phyloP scores from a whole-genome alignment of 768 basidiomycete species.

The Pulveroboletus sp. region DNA sequence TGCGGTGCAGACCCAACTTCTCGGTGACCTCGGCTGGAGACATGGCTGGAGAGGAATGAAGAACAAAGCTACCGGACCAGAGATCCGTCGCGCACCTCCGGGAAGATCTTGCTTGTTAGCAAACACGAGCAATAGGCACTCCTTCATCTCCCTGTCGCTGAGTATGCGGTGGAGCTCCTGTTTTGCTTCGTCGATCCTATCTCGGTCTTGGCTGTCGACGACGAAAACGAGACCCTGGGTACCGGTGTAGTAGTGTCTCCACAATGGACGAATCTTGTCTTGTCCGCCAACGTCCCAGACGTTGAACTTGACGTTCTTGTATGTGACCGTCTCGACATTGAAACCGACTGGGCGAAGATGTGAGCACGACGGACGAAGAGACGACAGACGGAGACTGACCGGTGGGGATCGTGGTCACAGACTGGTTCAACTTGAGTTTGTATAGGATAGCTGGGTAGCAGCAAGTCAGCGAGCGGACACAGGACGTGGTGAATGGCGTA shows the following conservation, averaged over 20 bases:
- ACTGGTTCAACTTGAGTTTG: slow-evolving; percentile 98
- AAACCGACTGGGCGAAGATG: slow-evolving; percentile 67
- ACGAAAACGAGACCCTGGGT: slow-evolving; percentile 98
- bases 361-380: not conserved
- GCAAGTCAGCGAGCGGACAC: not conserved
- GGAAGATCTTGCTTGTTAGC: slow-evolving; percentile 99
- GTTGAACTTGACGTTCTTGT: slow-evolving; percentile 96
- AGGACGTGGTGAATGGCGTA: slow-evolving; percentile 38
- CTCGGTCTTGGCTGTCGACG: slow-evolving; percentile 93
- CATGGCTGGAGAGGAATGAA: slow-evolving; percentile 58
- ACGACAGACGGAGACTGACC: slow-evolving; percentile 39
- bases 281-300: slow-evolving; percentile 99
- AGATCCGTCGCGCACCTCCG: slow-evolving; percentile 58
- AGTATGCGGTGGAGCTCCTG: slow-evolving; percentile 94
- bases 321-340: slow-evolving; percentile 98
- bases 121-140: slow-evolving; percentile 94
- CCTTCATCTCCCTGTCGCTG: slow-evolving; percentile 97
- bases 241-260: slow-evolving; percentile 99
- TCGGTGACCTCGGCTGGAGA: slow-evolving; percentile 99
- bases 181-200: slow-evolving; percentile 94
- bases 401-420: slow-evolving; percentile 97
- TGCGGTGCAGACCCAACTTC: slow-evolving; percentile 89
- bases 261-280: slow-evolving; percentile 97
- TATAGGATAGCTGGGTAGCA: slow-evolving; percentile 83
- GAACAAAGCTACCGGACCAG: not conserved